Evolutionary conservation across 805 yeast genomes (phyloP), one percentile per base, ranked within the genome.

Genomic region (Lipomyces sp.): DNA sequence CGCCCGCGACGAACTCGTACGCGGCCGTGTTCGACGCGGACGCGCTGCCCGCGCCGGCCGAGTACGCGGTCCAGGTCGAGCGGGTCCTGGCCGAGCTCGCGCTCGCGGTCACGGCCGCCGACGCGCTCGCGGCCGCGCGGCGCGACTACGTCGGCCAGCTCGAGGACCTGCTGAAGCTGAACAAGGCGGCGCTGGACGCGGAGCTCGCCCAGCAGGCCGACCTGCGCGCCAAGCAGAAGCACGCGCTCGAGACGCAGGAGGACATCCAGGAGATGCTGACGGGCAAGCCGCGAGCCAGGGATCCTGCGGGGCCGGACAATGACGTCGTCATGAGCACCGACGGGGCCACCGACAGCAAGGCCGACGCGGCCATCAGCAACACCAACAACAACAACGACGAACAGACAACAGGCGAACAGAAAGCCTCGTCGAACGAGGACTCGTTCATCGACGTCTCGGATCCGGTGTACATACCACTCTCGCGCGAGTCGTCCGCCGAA

Each of bases 1-100:
- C 46, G n/a, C 31, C 49, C 2, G 53, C 59, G 14, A 45, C 39
- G 19, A 45, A 53, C 14, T 43, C 43, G 7, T 61, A 54, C 31
- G 32, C 53, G 16, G 40, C 55, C 3, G 40, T 58, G 7, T 55
- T 60, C 21, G 68, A 63, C 13, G 53, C 60, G 34, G 66, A 61
- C n/a, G 53, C 58, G 2, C 47, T 67, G 10, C 72, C 74, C 16
- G 68, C 73, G 8, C 68, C 70, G 19, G 48, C 69, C 28, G 65
- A 53, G 44, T 65, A 63, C 28, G 50, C 69, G 5, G 59, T 58
- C 4, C 60, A 61, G 34, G 56, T 63, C 3, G 63, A 61, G 33
- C 50, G 45, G 14, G 60, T 64, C 19, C 44, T 64, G 19, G 47
- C 47, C 5, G 57, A 62, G 41, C 53, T 63, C 23, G 55, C 62